Evolutionary conservation across 2,329 filamentous ascomycete genomes (phyloP).

Genomic region (Penicillium sumatraense): DNA sequence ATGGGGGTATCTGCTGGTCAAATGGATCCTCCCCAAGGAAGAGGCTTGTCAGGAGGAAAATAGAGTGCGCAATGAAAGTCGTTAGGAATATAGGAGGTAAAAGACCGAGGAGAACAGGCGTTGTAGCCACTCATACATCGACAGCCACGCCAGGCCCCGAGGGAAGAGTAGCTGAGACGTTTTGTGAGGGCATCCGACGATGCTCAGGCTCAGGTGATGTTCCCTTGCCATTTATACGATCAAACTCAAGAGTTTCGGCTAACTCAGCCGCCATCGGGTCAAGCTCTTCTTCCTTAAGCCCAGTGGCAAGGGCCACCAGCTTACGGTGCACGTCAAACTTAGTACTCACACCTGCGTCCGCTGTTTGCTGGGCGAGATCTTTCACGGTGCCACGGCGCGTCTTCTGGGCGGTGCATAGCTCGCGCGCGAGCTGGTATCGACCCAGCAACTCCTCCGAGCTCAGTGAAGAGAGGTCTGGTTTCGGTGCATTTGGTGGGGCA

Average conservation of each 20-base stretch:
- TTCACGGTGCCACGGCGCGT: slow-evolving; percentile 40
- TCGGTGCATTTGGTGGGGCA: slow-evolving; percentile 17
- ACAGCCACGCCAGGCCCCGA: slow-evolving; percentile 36
- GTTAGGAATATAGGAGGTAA: slow-evolving; percentile 17
- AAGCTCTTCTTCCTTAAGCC: slow-evolving; percentile 52
- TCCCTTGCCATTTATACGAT: slow-evolving; percentile 44
- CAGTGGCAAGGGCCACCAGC: slow-evolving; percentile 52
- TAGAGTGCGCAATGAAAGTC: slow-evolving; percentile 18
- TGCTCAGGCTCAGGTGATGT: slow-evolving; percentile 34
- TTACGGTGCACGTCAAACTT: slow-evolving; percentile 53
- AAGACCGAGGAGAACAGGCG: neutral
- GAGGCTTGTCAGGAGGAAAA: slow-evolving; percentile 26
- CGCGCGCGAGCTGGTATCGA: slow-evolving; percentile 36
- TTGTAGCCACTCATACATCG: slow-evolving; percentile 30
- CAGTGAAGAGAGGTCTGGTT: slow-evolving; percentile 20
- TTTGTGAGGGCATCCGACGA: slow-evolving; percentile 23
- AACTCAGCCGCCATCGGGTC: slow-evolving; percentile 53
- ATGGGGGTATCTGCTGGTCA: slow-evolving; percentile 42
- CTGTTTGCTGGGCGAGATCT: slow-evolving; percentile 49
- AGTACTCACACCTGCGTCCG: slow-evolving; percentile 51
- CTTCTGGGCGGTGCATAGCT: slow-evolving; percentile 40
- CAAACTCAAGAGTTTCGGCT: slow-evolving; percentile 50
- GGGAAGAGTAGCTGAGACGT: slow-evolving; percentile 32
- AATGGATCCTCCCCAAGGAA: slow-evolving; percentile 12
- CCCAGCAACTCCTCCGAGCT: slow-evolving; percentile 36